Base-by-base conservation (phyloP, 257 asterid genomes). In the Marsdenia floribunda region DNA sequence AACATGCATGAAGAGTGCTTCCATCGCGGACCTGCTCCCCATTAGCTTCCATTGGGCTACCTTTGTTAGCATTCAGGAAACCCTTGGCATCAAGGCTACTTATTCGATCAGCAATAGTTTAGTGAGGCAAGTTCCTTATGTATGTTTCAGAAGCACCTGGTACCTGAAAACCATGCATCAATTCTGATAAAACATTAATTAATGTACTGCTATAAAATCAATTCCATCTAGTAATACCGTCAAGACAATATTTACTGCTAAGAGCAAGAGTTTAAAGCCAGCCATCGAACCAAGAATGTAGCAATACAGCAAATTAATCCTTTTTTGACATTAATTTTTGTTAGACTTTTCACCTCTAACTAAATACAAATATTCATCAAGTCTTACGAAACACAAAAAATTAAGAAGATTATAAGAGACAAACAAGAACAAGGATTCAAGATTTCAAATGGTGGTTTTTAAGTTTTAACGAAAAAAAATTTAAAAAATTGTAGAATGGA, bases 11-110 rank as follows among this genome's bases (percentile, higher is more conserved):
- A 72, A 94, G 79, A 0, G 97, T 92, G 91, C 97, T 94, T 77
- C 99, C 99, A 87, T 91, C 96, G 44, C 97, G 97, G 73, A 86
- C 93, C 84, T 89, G 94, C 87, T 94, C 97, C 75, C 92, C 99
- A 60, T 90, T 80, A 76, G 97, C 99, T 80, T 94, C 95, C 90
- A 94, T 78, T n/a, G 97, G 95, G 69, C 87, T 88, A 15, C 99
- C 97, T 83, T 87, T 94, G 79, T 90, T 94, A 66, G 86, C 75
- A 55, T 81, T 84, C 86, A 90, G 82, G 42, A 94, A 86, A 52
- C 90, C 96, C 95, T 85, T 80, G 19, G 96, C 96, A 84, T 92
- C 95, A 37, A 92, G 87, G 83, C 82, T 90, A 76, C 89, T 66
- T 29, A 93, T n/a, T n/a, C n/a, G 83, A 83, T 90, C 93, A 38